Evolutionary conservation across 73 alveolate species (phyloP).

Genomic region (Paraurostyla sp.): DNA sequence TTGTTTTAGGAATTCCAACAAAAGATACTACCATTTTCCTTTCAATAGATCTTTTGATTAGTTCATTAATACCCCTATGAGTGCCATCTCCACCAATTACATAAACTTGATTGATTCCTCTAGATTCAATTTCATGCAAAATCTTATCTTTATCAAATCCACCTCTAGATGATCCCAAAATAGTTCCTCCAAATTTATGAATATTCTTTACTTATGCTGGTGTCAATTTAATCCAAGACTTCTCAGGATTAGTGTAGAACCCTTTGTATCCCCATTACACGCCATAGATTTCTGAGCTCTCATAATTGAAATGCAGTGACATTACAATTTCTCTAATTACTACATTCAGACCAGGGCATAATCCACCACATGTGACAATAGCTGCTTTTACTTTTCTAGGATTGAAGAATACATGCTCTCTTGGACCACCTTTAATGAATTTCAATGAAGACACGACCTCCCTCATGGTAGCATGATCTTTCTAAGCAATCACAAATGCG

Average conservation of each 20-base stretch:
- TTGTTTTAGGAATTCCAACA: conserved; percentile 98
- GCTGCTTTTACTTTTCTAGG: conserved; percentile 97
- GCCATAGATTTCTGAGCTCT: conserved; percentile 93
- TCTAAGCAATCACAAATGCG: conserved; percentile 57
- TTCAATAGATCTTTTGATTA: conserved; percentile 78
- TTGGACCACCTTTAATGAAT: conserved; percentile 95
- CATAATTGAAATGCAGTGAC: conserved; percentile 94
- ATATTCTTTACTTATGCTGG: conserved; percentile 90
- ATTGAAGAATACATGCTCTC: conserved; percentile 91
- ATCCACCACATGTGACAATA: conserved; percentile 99
- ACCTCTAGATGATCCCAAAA: conserved; percentile 94
- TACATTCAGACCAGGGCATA: conserved; percentile 99
- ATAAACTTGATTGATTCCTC: conserved; percentile 92
- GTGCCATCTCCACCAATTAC: conserved; percentile 99
- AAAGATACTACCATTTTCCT: conserved; percentile 83
- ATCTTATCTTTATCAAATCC: conserved; percentile 92
- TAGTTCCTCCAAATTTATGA: conserved; percentile 97
- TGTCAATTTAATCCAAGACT: conserved; percentile 86
- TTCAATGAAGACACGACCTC: conserved; percentile 59
- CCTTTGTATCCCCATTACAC: conserved; percentile 98
- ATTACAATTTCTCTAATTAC: conserved; percentile 98
- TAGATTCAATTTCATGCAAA: conserved; percentile 71
- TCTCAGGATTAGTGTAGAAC: conserved; percentile 82
- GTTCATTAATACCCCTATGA: conserved; percentile 91
- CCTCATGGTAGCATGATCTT: conserved; percentile 55